These are phyloP conservation scores for Juglanconis sp. DNA, from an alignment of 2,329 filamentous ascomycete genomes.

Conservation along the genomic window DNA sequence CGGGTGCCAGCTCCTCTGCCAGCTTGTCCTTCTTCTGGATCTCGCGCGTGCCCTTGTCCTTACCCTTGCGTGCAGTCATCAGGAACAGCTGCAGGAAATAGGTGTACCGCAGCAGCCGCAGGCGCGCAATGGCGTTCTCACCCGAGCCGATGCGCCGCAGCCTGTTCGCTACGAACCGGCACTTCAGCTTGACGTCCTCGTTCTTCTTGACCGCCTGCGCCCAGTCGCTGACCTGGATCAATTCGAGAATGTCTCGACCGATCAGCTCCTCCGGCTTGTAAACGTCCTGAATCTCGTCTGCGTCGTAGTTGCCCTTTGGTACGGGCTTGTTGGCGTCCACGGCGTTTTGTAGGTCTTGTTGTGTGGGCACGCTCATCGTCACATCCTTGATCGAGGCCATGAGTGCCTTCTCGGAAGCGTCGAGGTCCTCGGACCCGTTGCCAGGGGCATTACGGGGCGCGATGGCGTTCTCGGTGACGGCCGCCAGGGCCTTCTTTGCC, in stretches of 20 bases:
- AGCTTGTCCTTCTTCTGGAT: constrained; percentile 63
- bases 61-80: constrained; percentile 43
- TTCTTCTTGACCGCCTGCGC: constrained; percentile 60
- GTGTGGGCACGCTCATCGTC: constrained; percentile 64
- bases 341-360: constrained; percentile 61
- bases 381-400: constrained; percentile 61
- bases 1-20: constrained; percentile 51
- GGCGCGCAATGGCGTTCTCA: constrained; percentile 48
- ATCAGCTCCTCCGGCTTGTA: constrained; percentile 68
- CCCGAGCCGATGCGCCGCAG: constrained; percentile 52
- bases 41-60: constrained; percentile 43
- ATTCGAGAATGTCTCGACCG: constrained; percentile 62
- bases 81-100: constrained; percentile 56
- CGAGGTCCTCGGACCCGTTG: constrained; percentile 44
- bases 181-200: constrained; percentile 54
- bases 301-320: constrained; percentile 65
- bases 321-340: constrained; percentile 70
- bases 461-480: constrained; percentile 70
- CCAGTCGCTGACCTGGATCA: constrained; percentile 72
- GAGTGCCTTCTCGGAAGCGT: constrained; percentile 55
- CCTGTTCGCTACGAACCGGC: constrained; percentile 64
- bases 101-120: constrained; percentile 60
- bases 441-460: constrained; percentile 35
- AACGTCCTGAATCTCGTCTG: constrained; percentile 66
- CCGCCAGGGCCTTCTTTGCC: constrained; percentile 72